A percentile compares a stretch with the other conserved stretches of the same genome.
These are phyloP conservation scores for Diaporthe vaccinii DNA, from an alignment of 2,329 filamentous ascomycete genomes.

Conservation along the genomic window DNA sequence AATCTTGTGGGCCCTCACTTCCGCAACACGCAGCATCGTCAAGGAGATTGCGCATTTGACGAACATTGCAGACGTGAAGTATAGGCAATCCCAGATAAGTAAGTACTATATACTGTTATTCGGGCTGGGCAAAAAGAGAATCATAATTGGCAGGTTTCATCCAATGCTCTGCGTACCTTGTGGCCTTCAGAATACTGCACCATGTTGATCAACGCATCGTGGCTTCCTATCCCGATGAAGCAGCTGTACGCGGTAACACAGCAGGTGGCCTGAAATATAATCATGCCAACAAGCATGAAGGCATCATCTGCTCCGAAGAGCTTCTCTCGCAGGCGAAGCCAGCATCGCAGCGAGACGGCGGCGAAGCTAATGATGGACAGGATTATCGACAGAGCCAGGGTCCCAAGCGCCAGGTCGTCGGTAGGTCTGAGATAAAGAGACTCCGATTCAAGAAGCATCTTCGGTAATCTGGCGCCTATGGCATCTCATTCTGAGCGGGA, in stretches of 20 bases:
- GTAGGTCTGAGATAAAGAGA: slow-evolving; percentile 3
- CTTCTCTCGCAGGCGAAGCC: slow-evolving; percentile 13
- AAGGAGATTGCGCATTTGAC: slow-evolving; percentile 2
- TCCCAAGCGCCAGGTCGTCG: slow-evolving; percentile 12
- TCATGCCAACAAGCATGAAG: background rate
- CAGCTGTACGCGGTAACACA: background rate
- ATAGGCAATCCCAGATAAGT: slow-evolving; percentile 9
- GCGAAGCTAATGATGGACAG: background rate
- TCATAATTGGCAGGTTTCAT: background rate
- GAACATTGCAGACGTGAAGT: slow-evolving; percentile 12
- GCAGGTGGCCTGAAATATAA: background rate
- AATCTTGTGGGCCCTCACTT: background rate
- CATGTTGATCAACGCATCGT: background rate
- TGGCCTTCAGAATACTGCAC: slow-evolving; percentile 11
- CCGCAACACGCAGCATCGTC: slow-evolving; percentile 2
- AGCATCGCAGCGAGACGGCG: slow-evolving; percentile 14
- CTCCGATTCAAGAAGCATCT: slow-evolving; percentile 9
- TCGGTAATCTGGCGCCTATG: background rate
- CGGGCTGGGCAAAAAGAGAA: too few relatives aligned
- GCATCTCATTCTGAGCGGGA: slow-evolving; percentile 5
- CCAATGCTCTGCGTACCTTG: background rate
- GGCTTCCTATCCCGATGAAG: slow-evolving; percentile 5
- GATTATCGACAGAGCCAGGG: background rate
- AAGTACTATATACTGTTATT: background rate
- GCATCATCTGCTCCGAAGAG: slow-evolving; percentile 7